These are phyloP conservation scores for Sisymbrium irio DNA, from an alignment of 345 rosid species.

Conservation along the genomic window DNA sequence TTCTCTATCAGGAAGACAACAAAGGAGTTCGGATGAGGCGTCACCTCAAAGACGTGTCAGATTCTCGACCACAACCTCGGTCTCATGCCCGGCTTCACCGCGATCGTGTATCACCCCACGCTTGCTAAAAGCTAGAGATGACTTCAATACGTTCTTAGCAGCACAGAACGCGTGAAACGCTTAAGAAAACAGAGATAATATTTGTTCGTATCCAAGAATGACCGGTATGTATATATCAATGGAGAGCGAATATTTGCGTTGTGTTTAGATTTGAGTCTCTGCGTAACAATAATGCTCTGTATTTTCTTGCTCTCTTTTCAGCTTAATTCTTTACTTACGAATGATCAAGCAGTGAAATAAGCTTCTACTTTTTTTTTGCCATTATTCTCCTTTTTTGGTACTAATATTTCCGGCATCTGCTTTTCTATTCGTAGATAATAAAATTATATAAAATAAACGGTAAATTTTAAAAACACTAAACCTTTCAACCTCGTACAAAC, in stretches of 20 bases:
- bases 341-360: not conserved
- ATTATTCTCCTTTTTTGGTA: not conserved
- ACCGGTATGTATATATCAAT: conserved; percentile 20
- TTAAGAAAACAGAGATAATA: not conserved
- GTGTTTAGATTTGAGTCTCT: conserved; percentile 1
- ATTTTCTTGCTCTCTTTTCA: not conserved
- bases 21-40: conserved; percentile 34
- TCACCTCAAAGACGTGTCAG: conserved; percentile 67
- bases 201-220: not conserved
- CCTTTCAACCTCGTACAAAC: conserved; percentile 19
- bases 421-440: not conserved
- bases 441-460: not conserved
- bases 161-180: conserved; percentile 54
- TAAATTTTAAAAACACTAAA: conserved; percentile 1
- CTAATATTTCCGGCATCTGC: not conserved
- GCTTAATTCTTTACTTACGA: not conserved
- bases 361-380: not conserved
- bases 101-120: conserved; percentile 66
- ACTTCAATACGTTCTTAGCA: conserved; percentile 61
- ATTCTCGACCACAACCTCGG: conserved; percentile 46
- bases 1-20: conserved; percentile 31
- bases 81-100: conserved; percentile 48
- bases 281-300: not conserved
- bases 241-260: not conserved
- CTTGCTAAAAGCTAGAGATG: conserved; percentile 52